Evolutionary conservation across 805 yeast species (phyloP).

Genomic region (Candida wancherniae): DNA sequence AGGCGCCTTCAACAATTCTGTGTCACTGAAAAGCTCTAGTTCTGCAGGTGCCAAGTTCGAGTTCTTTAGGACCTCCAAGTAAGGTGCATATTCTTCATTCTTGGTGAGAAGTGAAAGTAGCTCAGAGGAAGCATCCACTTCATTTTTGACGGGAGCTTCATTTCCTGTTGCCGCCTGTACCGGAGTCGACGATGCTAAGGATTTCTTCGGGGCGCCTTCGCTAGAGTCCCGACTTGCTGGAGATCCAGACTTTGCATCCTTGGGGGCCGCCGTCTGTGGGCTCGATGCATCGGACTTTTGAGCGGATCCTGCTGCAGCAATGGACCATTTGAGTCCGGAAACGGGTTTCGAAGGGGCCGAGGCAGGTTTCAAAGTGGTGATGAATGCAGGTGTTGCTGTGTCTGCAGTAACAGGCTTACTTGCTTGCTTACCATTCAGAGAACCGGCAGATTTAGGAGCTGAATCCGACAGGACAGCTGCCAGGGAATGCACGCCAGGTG

Average conservation of each 20-base stretch:
- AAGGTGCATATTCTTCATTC: slow-evolving; percentile 16
- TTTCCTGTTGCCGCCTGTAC: slow-evolving; percentile 1
- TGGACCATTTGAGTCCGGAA: slow-evolving; percentile 53
- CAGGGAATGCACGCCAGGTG: slow-evolving; percentile 1
- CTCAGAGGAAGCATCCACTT: slow-evolving; percentile 15
- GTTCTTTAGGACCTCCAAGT: slow-evolving; percentile 26
- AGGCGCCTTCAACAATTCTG: slow-evolving; percentile 30
- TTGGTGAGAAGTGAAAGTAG: slow-evolving; percentile 18
- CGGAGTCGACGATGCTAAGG: slow-evolving; percentile 1
- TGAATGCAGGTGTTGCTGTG: slow-evolving; percentile 34
- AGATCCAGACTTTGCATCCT: neutral
- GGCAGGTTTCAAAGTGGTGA: slow-evolving; percentile 49
- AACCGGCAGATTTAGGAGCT: slow-evolving; percentile 1
- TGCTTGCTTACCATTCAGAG: slow-evolving; percentile 8
- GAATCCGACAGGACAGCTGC: neutral
- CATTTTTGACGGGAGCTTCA: slow-evolving; percentile 10
- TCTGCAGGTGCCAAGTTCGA: slow-evolving; percentile 30
- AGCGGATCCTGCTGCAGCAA: slow-evolving; percentile 43
- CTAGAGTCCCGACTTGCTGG: neutral
- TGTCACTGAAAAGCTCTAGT: slow-evolving; percentile 31
- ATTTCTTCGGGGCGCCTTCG: slow-evolving; percentile 1
- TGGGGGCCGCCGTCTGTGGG: slow-evolving; percentile 5
- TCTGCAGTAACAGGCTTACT: slow-evolving; percentile 20
- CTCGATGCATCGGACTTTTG: slow-evolving; percentile 1
- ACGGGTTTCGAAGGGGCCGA: slow-evolving; percentile 49